Percentiles rank a stretch among this genome's conserved stretches.
These are phyloP conservation scores for Lycium barbarum DNA, from an alignment of 257 asterid genomes.

Conservation along the genomic window DNA sequence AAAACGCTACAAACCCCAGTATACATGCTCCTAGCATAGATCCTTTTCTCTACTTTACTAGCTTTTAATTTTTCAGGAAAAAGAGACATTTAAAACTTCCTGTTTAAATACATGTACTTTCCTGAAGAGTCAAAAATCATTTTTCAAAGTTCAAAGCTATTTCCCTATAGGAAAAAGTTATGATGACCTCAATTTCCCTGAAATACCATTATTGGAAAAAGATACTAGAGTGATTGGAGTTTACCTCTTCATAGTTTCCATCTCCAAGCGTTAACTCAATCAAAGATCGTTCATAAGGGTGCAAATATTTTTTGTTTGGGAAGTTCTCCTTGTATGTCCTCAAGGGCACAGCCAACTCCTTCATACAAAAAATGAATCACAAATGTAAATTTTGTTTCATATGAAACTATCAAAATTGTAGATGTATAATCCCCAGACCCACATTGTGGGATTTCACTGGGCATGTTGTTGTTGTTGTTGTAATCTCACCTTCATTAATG, in stretches of 20 bases:
- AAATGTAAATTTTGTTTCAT: conserved; percentile 32
- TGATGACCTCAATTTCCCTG: neutral
- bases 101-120: conserved; percentile 5
- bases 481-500: conserved; percentile 81
- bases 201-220: conserved; percentile 7
- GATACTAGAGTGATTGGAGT: neutral
- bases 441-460: no score
- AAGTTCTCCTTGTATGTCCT: conserved; percentile 79
- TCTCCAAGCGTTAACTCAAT: conserved; percentile 98
- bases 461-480: no score
- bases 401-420: conserved; percentile 25
- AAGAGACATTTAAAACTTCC: neutral
- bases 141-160: neutral
- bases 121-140: conserved; percentile 3
- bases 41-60: conserved; percentile 9
- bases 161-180: neutral
- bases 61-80: neutral
- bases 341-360: conserved; percentile 93
- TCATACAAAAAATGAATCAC: conserved; percentile 41
- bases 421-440: no score
- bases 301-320: conserved; percentile 77
- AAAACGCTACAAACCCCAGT: conserved; percentile 14
- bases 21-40: neutral
- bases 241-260: conserved; percentile 93
- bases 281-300: conserved; percentile 89